A percentile compares a stretch with the other conserved stretches of the same genome.
Evolutionary conservation across 768 basidiomycete genomes (phyloP).

Genomic region (Cystobasidiopsis lactophilus): DNA sequence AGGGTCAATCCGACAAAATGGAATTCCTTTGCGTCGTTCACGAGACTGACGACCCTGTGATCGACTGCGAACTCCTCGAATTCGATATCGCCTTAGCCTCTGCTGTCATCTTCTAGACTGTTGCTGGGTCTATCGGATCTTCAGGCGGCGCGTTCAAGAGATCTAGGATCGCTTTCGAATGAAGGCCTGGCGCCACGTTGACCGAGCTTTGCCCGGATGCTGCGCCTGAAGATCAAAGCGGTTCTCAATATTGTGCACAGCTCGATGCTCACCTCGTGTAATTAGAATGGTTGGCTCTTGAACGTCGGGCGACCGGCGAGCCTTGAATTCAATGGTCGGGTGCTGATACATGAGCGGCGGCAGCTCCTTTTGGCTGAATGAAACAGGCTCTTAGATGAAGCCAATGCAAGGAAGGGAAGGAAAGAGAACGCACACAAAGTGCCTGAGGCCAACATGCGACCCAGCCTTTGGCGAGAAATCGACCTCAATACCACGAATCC

Average conservation of each 20-base stretch:
- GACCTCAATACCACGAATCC: no score
- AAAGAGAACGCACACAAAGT: background rate
- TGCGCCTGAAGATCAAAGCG: background rate
- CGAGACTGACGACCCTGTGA: slow-evolving; percentile 49
- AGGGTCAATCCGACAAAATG: slow-evolving; percentile 13
- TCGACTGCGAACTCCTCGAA: slow-evolving; percentile 72
- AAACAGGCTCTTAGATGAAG: background rate
- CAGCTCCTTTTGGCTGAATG: background rate
- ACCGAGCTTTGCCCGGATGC: background rate
- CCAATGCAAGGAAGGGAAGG: background rate
- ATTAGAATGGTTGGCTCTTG: background rate
- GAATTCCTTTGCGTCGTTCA: slow-evolving; percentile 63
- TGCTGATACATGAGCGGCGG: background rate
- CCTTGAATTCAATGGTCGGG: background rate
- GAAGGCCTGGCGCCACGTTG: background rate
- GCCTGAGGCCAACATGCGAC: background rate
- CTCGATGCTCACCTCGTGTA: background rate
- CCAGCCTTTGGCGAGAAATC: no score
- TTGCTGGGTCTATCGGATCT: background rate
- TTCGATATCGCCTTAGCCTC: slow-evolving; percentile 18
- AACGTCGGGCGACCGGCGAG: background rate
- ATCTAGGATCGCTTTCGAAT: background rate
- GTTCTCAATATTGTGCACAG: no score
- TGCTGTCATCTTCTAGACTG: background rate
- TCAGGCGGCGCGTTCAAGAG: background rate